Conservation (phyloP, 108 stramenopile genomes). For the Cyclotella sp. region DNA sequence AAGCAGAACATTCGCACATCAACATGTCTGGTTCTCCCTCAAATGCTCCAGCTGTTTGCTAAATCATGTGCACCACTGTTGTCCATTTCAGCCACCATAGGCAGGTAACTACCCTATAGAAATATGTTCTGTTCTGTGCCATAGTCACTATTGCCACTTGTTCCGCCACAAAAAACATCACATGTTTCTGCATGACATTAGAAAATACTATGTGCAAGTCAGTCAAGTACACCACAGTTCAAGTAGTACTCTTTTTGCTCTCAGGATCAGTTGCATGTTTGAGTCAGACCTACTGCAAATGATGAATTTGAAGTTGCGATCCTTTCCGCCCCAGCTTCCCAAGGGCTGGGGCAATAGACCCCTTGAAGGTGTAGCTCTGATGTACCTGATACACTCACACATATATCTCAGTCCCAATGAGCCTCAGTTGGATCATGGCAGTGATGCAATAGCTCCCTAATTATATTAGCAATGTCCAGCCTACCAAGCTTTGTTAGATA, state of each 20-base stretch:
- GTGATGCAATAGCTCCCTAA: too few species aligned
- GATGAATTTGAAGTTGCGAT: background rate
- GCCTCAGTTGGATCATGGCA: background rate
- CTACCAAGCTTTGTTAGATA: background rate
- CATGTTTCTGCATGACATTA: conserved; percentile 4
- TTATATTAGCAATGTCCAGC: background rate
- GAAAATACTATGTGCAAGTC: background rate
- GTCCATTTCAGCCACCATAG: background rate
- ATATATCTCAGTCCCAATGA: background rate
- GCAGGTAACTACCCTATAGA: background rate
- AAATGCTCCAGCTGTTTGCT: background rate
- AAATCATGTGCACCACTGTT: background rate
- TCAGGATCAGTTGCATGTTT: background rate
- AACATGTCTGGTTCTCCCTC: background rate
- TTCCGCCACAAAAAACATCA: background rate
- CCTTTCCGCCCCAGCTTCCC: background rate
- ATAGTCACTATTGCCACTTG: background rate
- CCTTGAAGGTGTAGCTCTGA: background rate
- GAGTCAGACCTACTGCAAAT: background rate
- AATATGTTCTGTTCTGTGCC: background rate
- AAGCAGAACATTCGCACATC: background rate
- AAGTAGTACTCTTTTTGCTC: background rate
- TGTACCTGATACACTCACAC: background rate
- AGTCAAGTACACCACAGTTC: background rate
- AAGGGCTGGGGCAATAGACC: background rate